Evolutionary conservation across 352 stramenopile species (phyloP).

Genomic region (Albugo laibachii): DNA sequence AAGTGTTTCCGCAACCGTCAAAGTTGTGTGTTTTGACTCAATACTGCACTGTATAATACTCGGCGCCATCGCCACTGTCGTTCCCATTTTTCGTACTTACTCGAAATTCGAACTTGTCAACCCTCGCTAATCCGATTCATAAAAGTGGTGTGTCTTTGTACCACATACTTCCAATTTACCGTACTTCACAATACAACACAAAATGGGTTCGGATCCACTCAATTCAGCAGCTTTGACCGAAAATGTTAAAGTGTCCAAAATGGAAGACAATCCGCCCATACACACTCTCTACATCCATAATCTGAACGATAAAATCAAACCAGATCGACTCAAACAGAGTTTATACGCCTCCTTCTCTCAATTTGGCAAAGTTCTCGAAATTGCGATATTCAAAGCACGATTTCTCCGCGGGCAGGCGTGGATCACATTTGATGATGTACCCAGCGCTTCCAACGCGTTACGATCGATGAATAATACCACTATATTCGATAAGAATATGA

Average conservation of each 20-base stretch:
- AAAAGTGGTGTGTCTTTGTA: too few species aligned
- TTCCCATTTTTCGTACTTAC: too few species aligned
- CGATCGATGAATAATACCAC: constrained; percentile 71
- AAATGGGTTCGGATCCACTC: too few species aligned
- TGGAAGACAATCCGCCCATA: constrained; percentile 58
- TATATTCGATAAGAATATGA: constrained; percentile 79
- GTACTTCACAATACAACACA: too few species aligned
- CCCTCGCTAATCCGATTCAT: too few species aligned
- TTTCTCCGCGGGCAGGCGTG: constrained; percentile 80
- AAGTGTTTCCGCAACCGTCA: too few species aligned
- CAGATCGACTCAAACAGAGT: constrained; percentile 73
- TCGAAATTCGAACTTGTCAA: too few species aligned
- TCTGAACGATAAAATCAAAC: constrained; percentile 90
- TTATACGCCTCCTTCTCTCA: constrained; percentile 83
- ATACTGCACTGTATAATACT: too few species aligned
- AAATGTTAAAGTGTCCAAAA: constrained; percentile 1
- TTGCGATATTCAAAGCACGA: constrained; percentile 68
- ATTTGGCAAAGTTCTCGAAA: constrained; percentile 85
- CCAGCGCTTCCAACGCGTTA: constrained; percentile 74
- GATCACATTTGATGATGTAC: constrained; percentile 83
- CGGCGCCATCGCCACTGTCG: too few species aligned
- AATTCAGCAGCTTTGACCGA: too few species aligned
- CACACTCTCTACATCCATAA: constrained; percentile 90
- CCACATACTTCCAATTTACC: too few species aligned
- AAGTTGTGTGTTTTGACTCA: too few species aligned